Percentiles rank a stretch among this genome's conserved stretches.
Conservation (phyloP, 2,329 filamentous ascomycete species). For the Hymenoscyphus fructigenus region DNA sequence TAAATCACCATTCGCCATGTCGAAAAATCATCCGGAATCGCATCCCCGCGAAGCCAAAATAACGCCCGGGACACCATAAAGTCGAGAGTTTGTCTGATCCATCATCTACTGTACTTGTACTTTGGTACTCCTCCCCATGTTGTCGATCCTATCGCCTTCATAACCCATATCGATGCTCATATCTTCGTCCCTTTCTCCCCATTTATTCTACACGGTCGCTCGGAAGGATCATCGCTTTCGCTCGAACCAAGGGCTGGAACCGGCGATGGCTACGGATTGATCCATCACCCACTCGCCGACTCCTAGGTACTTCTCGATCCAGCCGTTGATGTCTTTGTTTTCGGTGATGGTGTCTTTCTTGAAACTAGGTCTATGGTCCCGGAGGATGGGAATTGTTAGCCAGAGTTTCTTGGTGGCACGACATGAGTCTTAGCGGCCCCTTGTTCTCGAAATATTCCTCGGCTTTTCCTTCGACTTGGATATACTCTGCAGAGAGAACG, state of each 20-base stretch:
- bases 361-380: conserved; percentile 68
- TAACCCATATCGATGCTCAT: background rate
- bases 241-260: conserved; percentile 87
- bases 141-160: background rate
- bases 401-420: conserved; percentile 21
- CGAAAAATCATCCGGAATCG: background rate
- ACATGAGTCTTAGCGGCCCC: background rate
- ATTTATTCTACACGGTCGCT: background rate
- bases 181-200: background rate
- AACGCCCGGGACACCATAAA: conserved; percentile 14
- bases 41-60: background rate
- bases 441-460: background rate
- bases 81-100: background rate
- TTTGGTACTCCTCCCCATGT: background rate
- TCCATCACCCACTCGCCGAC: conserved; percentile 99
- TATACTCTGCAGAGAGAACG: too few species aligned
- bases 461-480: background rate
- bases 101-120: background rate
- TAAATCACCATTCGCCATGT: conserved; percentile 10
- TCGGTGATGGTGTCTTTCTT: conserved; percentile 83
- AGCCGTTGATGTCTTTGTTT: conserved; percentile 78
- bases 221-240: conserved; percentile 63
- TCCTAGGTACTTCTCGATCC: conserved; percentile 91
- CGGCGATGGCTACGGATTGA: conserved; percentile 88
- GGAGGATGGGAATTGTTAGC: conserved; percentile 47